Conservation (phyloP, 495 filamentous ascomycete genomes). For the Beverwykella pulmonaria region DNA sequence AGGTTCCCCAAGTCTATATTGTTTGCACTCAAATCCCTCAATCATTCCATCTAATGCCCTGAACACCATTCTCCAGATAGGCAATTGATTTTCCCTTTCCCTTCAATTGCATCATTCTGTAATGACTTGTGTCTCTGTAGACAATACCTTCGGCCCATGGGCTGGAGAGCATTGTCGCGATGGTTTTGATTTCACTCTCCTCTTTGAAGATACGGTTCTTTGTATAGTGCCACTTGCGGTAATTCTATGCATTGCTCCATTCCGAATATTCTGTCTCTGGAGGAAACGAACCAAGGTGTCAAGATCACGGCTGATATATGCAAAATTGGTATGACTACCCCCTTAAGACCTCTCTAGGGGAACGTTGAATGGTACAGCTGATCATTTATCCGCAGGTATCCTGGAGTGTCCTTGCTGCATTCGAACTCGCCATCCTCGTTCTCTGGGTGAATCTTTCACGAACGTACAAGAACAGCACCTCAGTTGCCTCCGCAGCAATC, state of each 20-base stretch:
- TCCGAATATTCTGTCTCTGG: slow-evolving; percentile 52
- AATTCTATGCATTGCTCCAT: slow-evolving; percentile 44
- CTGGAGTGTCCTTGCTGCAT: slow-evolving; percentile 45
- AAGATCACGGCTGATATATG: slow-evolving; percentile 44
- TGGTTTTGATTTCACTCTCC: slow-evolving; percentile 38
- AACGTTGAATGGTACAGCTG: not conserved
- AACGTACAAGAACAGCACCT: slow-evolving; percentile 46
- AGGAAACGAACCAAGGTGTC: slow-evolving; percentile 53
- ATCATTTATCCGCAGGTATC: slow-evolving; percentile 6
- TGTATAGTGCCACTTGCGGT: slow-evolving; percentile 59
- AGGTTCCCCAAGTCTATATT: not conserved
- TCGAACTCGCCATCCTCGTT: slow-evolving; percentile 34
- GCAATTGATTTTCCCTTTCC: slow-evolving; percentile 26
- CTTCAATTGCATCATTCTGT: slow-evolving; percentile 28
- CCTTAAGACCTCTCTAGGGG: not conserved
- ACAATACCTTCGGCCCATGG: slow-evolving; percentile 47
- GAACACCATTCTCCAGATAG: slow-evolving; percentile 19
- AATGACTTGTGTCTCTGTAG: slow-evolving; percentile 13
- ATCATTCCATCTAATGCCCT: slow-evolving; percentile 30
- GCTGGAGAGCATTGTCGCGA: slow-evolving; percentile 44
- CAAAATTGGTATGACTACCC: slow-evolving; percentile 52
- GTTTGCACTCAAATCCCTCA: slow-evolving; percentile 17
- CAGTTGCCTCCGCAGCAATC: slow-evolving; percentile 54
- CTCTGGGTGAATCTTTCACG: slow-evolving; percentile 23
- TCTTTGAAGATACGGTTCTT: slow-evolving; percentile 55